Evolutionary conservation across 208 protist genomes (phyloP).

Genomic region (Lotmaria passim): DNA sequence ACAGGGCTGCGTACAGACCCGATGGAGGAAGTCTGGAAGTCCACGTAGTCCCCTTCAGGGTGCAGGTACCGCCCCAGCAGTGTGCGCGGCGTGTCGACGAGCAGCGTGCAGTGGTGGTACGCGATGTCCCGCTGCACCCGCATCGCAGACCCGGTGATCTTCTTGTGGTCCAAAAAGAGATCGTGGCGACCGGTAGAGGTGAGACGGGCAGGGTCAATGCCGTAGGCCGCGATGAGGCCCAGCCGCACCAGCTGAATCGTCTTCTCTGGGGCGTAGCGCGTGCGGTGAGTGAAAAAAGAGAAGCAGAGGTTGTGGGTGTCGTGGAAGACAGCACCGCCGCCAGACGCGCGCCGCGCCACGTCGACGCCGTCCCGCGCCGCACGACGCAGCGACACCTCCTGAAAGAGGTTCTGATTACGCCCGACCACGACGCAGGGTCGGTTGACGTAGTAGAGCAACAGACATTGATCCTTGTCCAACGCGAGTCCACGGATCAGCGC

Average conservation of each 20-base stretch:
- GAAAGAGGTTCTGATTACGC: constrained; percentile 81
- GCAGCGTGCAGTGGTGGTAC: constrained; percentile 88
- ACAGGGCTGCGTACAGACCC: constrained; percentile 75
- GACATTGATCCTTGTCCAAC: constrained; percentile 35
- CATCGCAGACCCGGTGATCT: constrained; percentile 91
- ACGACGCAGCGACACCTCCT: constrained; percentile 62
- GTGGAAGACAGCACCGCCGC: constrained; percentile 88
- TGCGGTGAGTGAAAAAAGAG: constrained; percentile 80
- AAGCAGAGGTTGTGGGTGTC: constrained; percentile 84
- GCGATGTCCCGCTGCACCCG: constrained; percentile 84
- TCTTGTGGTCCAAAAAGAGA: constrained; percentile 81
- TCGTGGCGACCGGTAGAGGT: constrained; percentile 80
- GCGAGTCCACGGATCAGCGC: constrained; percentile 66
- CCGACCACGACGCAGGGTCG: constrained; percentile 84
- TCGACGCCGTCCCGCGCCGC: constrained; percentile 46
- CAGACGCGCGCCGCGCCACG: constrained; percentile 78
- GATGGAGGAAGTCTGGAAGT: constrained; percentile 58
- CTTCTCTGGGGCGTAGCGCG: constrained; percentile 70
- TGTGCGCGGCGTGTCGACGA: constrained; percentile 52
- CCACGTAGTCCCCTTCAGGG: constrained; percentile 52
- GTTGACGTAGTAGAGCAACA: constrained; percentile 83
- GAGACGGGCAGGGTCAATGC: constrained; percentile 43
- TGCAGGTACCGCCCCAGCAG: constrained; percentile 60
- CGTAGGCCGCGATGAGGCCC: constrained; percentile 48
- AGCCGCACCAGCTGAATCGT: constrained; percentile 74